phyloP scores from a whole-genome alignment of 495 filamentous ascomycete species.

The Xylaria curta region DNA sequence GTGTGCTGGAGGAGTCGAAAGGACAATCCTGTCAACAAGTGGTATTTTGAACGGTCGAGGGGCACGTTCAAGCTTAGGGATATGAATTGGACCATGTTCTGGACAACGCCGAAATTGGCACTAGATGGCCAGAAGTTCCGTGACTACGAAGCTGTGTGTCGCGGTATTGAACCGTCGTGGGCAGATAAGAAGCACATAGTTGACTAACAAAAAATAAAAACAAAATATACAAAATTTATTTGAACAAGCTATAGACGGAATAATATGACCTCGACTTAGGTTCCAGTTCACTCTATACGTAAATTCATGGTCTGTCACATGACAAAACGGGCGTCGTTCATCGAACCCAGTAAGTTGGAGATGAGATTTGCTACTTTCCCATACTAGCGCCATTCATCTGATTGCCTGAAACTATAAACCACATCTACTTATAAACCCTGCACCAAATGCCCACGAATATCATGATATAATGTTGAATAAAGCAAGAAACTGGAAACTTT shows the following conservation, averaged over 20 bases:
- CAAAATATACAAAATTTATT: neutral
- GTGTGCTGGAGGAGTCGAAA: constrained; percentile 83
- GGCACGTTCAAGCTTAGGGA: constrained; percentile 81
- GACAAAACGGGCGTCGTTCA: neutral
- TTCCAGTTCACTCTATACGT: neutral
- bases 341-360: neutral
- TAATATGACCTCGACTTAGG: neutral
- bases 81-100: constrained; percentile 95
- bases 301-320: neutral
- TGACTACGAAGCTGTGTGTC: constrained; percentile 86
- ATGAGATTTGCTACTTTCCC: neutral
- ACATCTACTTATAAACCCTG: neutral
- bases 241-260: neutral
- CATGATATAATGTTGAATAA: neutral
- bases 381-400: neutral
- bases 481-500: constrained; percentile 3
- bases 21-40: constrained; percentile 88
- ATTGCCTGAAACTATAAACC: neutral
- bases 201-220: constrained; percentile 52
- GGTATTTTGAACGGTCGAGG: constrained; percentile 90
- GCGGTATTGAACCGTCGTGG: constrained; percentile 81
- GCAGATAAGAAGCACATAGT: constrained; percentile 69
- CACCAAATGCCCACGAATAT: neutral
- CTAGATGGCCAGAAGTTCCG: constrained; percentile 62
- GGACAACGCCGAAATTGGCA: constrained; percentile 75